A percentile compares a stretch with the other conserved stretches of the same genome.
phyloP scores from a whole-genome alignment of 2,329 filamentous ascomycete species.

The Pseudopithomyces maydicus region DNA sequence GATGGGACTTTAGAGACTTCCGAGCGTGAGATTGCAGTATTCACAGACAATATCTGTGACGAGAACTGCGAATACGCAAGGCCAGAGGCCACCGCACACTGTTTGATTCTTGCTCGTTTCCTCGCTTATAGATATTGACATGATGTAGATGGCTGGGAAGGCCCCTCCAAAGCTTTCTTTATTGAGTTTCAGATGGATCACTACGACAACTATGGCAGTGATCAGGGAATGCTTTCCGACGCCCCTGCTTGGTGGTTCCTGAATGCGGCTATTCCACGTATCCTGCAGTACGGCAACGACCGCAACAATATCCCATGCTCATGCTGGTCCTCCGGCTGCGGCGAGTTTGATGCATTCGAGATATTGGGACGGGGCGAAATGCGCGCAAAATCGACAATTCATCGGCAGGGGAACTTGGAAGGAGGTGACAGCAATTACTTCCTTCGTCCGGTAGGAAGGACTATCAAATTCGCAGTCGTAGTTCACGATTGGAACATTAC shows the following conservation, averaged over 20 bases:
- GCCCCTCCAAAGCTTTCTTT: conserved; percentile 73
- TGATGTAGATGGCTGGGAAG: conserved; percentile 68
- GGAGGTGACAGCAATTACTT: conserved; percentile 76
- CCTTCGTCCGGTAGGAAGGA: conserved; percentile 62
- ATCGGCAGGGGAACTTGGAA: conserved; percentile 59
- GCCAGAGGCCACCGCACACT: conserved; percentile 56
- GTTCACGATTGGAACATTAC: conserved; percentile 40
- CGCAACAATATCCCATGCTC: conserved; percentile 60
- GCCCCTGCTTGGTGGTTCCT: conserved; percentile 79
- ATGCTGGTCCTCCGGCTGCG: conserved; percentile 73
- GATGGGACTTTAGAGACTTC: conserved; percentile 48
- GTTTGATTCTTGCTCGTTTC: conserved; percentile 39
- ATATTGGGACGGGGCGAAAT: conserved; percentile 68
- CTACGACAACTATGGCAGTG: conserved; percentile 34
- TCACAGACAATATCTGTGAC: conserved; percentile 51
- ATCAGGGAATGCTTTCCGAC: conserved; percentile 57
- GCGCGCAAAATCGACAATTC: conserved; percentile 73
- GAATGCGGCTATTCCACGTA: conserved; percentile 73
- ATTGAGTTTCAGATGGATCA: conserved; percentile 72
- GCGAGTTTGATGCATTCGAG: conserved; percentile 78
- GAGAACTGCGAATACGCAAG: conserved; percentile 55
- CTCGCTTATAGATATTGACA: conserved; percentile 6
- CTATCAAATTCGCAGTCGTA: conserved; percentile 64
- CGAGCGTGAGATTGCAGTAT: conserved; percentile 40
- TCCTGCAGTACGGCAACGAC: conserved; percentile 67